Conservation (phyloP, 768 basidiomycete species). For the Gyrodon lividus region DNA sequence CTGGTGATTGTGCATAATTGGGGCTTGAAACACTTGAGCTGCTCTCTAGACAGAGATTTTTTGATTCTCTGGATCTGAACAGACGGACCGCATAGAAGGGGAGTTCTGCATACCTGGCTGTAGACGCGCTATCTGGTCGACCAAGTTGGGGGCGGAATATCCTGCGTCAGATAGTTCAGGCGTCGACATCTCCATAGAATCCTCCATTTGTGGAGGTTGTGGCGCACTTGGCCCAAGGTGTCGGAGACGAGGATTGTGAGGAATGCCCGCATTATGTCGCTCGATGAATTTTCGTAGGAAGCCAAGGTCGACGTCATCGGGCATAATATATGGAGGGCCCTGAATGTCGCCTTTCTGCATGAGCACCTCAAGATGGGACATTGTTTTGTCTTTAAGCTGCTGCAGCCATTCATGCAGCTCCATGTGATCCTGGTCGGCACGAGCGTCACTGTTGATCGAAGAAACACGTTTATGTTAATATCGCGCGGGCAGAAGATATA, state of each 20-base stretch:
- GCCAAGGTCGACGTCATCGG: conserved; percentile 71
- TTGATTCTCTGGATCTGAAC: conserved; percentile 5
- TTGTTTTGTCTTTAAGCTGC: conserved; percentile 84
- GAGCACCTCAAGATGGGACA: conserved; percentile 82
- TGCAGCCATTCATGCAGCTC: conserved; percentile 86
- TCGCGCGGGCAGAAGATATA: background rate
- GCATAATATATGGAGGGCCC: conserved; percentile 79
- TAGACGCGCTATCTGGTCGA: conserved; percentile 35
- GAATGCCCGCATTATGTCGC: conserved; percentile 68
- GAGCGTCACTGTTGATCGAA: conserved; percentile 47
- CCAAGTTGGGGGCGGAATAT: conserved; percentile 27
- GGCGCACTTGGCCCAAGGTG: conserved; percentile 38
- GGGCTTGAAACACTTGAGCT: conserved; percentile 31
- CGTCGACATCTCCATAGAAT: conserved; percentile 34
- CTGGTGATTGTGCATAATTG: conserved; percentile 32
- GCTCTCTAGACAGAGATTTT: conserved; percentile 19
- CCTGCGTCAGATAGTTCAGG: conserved; percentile 35
- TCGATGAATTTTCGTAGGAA: conserved; percentile 84
- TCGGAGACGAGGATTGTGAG: conserved; percentile 79
- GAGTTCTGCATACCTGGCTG: conserved; percentile 30
- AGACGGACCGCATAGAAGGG: background rate
- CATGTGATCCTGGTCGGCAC: conserved; percentile 88
- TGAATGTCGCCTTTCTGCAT: conserved; percentile 89
- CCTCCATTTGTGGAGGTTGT: conserved; percentile 33
- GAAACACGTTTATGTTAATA: conserved; percentile 9